Percentiles rank a stretch among this genome's conserved stretches.
Evolutionary conservation across 805 yeast species (phyloP).

Genomic region (Metschnikowia lachancei): DNA sequence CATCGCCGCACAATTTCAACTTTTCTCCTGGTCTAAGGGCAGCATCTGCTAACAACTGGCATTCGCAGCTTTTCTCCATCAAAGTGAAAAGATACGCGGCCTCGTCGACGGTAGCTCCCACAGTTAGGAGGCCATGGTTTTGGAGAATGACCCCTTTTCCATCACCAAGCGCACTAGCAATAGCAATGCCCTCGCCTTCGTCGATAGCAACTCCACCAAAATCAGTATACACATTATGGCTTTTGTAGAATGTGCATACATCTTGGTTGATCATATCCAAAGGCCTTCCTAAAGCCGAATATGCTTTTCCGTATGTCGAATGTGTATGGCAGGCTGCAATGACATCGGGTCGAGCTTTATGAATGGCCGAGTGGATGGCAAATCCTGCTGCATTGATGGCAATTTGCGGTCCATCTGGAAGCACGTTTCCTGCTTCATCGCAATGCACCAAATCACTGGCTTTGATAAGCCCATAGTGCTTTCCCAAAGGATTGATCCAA

Average conservation of each 20-base stretch:
- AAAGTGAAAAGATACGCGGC: constrained; percentile 65
- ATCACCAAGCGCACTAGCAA: constrained; percentile 61
- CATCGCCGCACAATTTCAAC: constrained; percentile 50
- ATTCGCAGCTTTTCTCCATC: constrained; percentile 63
- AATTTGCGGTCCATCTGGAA: constrained; percentile 54
- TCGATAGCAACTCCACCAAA: constrained; percentile 82
- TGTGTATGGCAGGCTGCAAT: constrained; percentile 73
- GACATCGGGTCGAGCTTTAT: constrained; percentile 66
- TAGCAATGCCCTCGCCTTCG: constrained; percentile 56
- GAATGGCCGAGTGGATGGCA: constrained; percentile 65
- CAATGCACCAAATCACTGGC: constrained; percentile 45
- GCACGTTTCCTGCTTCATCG: constrained; percentile 59
- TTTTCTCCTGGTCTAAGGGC: constrained; percentile 41
- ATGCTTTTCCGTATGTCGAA: constrained; percentile 62
- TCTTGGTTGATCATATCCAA: constrained; percentile 83
- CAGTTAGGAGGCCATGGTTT: constrained; percentile 73
- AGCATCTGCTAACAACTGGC: constrained; percentile 61
- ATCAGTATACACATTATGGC: constrained; percentile 61
- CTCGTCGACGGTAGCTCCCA: constrained; percentile 69
- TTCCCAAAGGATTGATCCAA: constrained; percentile 89
- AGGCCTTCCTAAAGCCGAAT: constrained; percentile 60
- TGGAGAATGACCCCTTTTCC: constrained; percentile 59
- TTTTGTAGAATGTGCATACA: constrained; percentile 61
- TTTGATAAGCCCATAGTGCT: constrained; percentile 55
- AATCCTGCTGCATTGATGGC: constrained; percentile 69